Base-by-base conservation (phyloP, 2,329 filamentous ascomycete species). In the Coccinonectria pachysandricola region DNA sequence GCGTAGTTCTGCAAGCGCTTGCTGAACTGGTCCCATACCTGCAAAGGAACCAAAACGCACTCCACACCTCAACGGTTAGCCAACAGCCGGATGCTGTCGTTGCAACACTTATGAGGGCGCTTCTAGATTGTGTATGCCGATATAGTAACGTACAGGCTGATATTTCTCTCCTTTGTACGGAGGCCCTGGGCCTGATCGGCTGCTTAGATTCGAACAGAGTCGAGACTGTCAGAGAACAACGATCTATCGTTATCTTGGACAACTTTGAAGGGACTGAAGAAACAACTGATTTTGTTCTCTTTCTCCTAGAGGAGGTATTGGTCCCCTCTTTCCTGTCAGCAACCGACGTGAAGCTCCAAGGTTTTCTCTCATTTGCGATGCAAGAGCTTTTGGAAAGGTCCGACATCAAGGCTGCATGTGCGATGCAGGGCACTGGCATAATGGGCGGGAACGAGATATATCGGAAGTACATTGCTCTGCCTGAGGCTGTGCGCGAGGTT, bases 341-440 rank as follows among this genome's bases (percentile, higher is more conserved):
- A 2, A 91, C 81, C 0, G 92, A 95, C 49, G 81, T 86, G 3
- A 78, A 75, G 38, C 69, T 86, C 5, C 91, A 96, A 52, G 87
- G 86, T 0, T 94, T 92, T 48, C 65, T 99, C 11, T 88, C 88
- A 2, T 98, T 82, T 54, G 83, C 80, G 2, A 95, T 98, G 76
- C 91, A 99, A 53, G 80, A 93, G 44, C 67, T 96, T 20, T 67
- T 96, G 4, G 76, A 78, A 22, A 75, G 79, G 39, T 84, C 81
- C 45, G 77, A 80, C 15, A 77, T 95, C 45, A 75, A 66, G 32
- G 61, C 68, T 8, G 71, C 68, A 0, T 65, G 62, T 26, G 52
- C 50, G 15, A 53, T 54, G 49, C 52, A 58, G 19, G 55, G 57
- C 4, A 51, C 53, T 1, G 52, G 52, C 4, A 47, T 46, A 31